phyloP scores from a whole-genome alignment of 148 eudicot genomes.

The Chenopodium formosanum region DNA sequence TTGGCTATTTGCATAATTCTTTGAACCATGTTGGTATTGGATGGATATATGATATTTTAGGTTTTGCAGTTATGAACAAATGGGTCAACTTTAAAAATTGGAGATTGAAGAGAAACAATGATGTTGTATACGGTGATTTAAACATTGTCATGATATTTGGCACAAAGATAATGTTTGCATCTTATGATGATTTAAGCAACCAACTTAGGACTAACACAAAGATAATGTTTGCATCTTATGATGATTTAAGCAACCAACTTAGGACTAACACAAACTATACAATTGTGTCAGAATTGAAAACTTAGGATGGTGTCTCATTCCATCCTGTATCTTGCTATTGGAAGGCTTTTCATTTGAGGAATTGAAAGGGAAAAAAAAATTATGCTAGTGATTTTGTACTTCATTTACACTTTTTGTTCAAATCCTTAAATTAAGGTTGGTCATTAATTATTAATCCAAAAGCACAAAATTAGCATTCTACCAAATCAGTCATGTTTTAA shows the following conservation, averaged over 20 bases:
- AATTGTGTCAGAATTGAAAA: background rate
- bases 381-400: background rate
- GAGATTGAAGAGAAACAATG: background rate
- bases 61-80: background rate
- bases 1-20: background rate
- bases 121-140: background rate
- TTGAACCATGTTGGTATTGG: background rate
- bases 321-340: background rate
- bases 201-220: background rate
- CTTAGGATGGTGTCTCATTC: background rate
- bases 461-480: background rate
- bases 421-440: background rate
- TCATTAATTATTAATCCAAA: background rate
- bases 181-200: background rate
- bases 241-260: background rate
- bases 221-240: background rate
- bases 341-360: background rate
- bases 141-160: background rate
- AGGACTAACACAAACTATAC: background rate
- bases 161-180: too few species aligned
- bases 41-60: background rate
- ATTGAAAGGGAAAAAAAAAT: background rate
- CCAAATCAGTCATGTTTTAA: background rate
- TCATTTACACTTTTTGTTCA: background rate
- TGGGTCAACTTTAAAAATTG: background rate